A percentile compares a stretch with the other conserved stretches of the same genome.
Conservation (phyloP, 139 green algal genomes). For the Choricystis sp. region DNA sequence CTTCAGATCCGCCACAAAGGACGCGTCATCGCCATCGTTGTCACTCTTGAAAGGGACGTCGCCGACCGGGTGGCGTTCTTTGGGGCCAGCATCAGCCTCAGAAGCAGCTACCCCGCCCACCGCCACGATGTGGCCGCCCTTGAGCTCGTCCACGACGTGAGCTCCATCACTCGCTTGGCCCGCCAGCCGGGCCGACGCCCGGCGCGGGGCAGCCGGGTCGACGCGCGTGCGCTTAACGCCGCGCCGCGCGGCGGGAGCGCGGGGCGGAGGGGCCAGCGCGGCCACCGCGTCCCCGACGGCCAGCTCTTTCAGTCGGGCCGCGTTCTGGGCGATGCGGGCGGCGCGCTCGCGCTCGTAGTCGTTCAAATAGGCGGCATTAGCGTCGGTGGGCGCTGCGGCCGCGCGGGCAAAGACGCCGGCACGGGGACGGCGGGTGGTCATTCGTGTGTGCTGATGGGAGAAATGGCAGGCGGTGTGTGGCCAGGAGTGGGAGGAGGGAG, state of each 20-base stretch:
- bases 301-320: slow-evolving; percentile 20
- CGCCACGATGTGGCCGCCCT: slow-evolving; percentile 4
- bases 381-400: too few relatives aligned
- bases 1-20: slow-evolving; percentile 13
- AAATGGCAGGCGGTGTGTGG: too few relatives aligned
- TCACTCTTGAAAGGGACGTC: slow-evolving; percentile 17
- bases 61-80: background rate
- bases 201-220: slow-evolving; percentile 11
- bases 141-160: slow-evolving; percentile 11
- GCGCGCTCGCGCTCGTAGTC: slow-evolving; percentile 20
- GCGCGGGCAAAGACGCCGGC: too few relatives aligned
- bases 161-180: slow-evolving; percentile 15
- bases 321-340: slow-evolving; percentile 25
- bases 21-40: slow-evolving; percentile 15
- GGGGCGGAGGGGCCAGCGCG: slow-evolving; percentile 1
- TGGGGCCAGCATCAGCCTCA: slow-evolving; percentile 10
- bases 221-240: slow-evolving; percentile 6
- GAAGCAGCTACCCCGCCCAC: background rate
- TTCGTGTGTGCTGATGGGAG: too few relatives aligned
- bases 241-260: background rate
- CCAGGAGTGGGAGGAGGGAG: too few relatives aligned
- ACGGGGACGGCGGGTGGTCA: too few relatives aligned
- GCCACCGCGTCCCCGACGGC: slow-evolving; percentile 15
- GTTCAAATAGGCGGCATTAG: too few relatives aligned
- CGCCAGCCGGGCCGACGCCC: slow-evolving; percentile 18